These are phyloP conservation scores for Rhodomyrtus psidioides DNA, from an alignment of 441 rosid genomes.

Conservation along the genomic window DNA sequence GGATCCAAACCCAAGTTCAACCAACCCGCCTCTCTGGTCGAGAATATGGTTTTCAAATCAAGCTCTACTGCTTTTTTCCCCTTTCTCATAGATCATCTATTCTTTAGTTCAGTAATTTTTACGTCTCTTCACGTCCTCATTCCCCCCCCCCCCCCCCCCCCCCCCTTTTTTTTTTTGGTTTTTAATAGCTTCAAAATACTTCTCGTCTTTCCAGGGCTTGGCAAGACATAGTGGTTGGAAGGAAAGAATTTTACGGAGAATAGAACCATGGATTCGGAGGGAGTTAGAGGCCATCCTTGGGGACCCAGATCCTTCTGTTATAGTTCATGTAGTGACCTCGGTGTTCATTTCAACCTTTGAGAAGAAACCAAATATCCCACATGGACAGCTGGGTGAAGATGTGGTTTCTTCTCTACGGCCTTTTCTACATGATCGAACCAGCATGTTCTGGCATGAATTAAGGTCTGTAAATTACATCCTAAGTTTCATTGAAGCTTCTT, in stretches of 20 bases:
- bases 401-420: constrained; percentile 28
- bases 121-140: not conserved
- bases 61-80: not conserved
- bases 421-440: constrained; percentile 31
- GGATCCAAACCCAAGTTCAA: not conserved
- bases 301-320: constrained; percentile 60
- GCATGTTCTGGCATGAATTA: constrained; percentile 71
- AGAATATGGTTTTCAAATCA: not conserved
- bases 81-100: not conserved
- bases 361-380: constrained; percentile 12
- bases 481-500: not conserved
- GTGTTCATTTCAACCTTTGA: constrained; percentile 38
- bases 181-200: not conserved
- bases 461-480: constrained; percentile 18
- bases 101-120: not conserved
- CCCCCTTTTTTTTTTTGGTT: not conserved
- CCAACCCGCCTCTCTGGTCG: not conserved
- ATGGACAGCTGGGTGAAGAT: constrained; percentile 12
- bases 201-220: constrained; percentile 18
- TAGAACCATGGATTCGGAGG: constrained; percentile 65
- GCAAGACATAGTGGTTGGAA: constrained; percentile 17
- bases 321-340: constrained; percentile 58
- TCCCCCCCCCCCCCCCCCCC: not conserved
- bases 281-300: constrained; percentile 62
- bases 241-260: constrained; percentile 29